Evolutionary conservation across 495 filamentous ascomycete species (phyloP), one percentile per base, ranked within the genome.

Genomic region (Penicillium lagena): DNA sequence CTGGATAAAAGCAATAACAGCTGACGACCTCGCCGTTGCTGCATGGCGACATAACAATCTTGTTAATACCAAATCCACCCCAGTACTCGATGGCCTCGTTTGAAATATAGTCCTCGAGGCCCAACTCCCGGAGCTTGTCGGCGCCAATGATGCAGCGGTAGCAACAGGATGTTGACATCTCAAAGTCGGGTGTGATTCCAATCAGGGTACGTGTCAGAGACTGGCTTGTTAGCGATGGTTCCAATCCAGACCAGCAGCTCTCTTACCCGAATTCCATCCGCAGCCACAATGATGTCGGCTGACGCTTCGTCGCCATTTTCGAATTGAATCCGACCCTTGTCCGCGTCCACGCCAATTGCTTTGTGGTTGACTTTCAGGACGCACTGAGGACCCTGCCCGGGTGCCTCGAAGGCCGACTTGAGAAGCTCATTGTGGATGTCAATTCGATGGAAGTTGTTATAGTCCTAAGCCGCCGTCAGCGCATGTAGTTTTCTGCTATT

Each of bases 41-140:
- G 31, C 61, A 64, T 2, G 61, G 52, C 0, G 59, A 60, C 50
- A 60, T 53, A 35, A 60, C 56, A 9, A 64, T 62, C 45, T 64
- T 64, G 48, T 60, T 46, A 29, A 60, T 56, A 1, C 59, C 61
- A n/a, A 56, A 54, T 4, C 59, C 59, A 15, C 61, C 61, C 59
- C 61, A 64, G 42, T 62, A 64, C 29, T 64, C 61, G 35, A 64
- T 59, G 0, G 60, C 60, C 7, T 59, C 52, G 37, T 61, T 61
- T 13, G 43, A 43, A 37, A 59, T 54, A 9, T 56, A 55, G 13
- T 60, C 56, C 5, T 54, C 49, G 2, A 64, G 42, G 0, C 49
- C 59, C 1, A 62, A 48, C 0, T 14, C 29, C 17, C 54, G 59
- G 2, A 62, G 52, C 12, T 62, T 59, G n/a, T 58, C 56, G 2